These are phyloP conservation scores for Diaporthe citri DNA, from an alignment of 2,329 filamentous ascomycete genomes.

Conservation along the genomic window DNA sequence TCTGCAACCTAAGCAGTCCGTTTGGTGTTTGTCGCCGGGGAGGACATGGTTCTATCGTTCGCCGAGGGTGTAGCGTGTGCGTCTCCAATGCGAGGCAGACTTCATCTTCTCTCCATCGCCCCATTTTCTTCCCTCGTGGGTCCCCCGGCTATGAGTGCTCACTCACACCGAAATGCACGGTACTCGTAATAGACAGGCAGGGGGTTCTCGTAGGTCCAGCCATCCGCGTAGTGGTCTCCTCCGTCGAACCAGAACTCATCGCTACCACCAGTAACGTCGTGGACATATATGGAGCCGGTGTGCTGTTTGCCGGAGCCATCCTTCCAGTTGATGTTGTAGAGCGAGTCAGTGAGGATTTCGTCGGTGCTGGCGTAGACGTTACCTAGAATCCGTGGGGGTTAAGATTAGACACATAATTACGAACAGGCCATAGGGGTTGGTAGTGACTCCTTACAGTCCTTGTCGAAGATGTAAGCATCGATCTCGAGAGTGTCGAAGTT, in stretches of 20 bases:
- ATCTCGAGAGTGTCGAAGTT: slow-evolving; percentile 21
- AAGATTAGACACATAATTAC: not conserved
- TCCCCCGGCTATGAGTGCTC: not conserved
- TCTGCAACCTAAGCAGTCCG: slow-evolving; percentile 2
- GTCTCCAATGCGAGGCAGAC: not conserved
- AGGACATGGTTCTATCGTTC: not conserved
- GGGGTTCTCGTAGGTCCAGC: slow-evolving; percentile 1
- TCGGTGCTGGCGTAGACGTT: slow-evolving; percentile 43
- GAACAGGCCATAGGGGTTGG: too few relatives aligned
- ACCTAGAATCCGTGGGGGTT: not conserved
- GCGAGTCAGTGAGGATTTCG: slow-evolving; percentile 55
- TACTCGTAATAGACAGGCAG: slow-evolving; percentile 24
- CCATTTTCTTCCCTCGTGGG: not conserved
- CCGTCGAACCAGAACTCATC: slow-evolving; percentile 20
- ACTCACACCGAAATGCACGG: slow-evolving; percentile 1
- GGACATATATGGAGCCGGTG: not conserved
- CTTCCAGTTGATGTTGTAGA: slow-evolving; percentile 18
- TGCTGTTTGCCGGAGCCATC: not conserved
- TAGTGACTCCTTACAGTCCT: not conserved
- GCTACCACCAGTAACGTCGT: not conserved
- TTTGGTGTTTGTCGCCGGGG: not conserved
- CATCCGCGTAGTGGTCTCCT: not conserved
- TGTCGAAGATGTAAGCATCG: slow-evolving; percentile 28
- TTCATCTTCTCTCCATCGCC: not conserved
- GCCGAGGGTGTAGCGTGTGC: not conserved